A percentile compares a stretch with the other conserved stretches of the same genome.
Conservation (phyloP, 192 early-diverging fungal species). For the Podila clonocystis region DNA sequence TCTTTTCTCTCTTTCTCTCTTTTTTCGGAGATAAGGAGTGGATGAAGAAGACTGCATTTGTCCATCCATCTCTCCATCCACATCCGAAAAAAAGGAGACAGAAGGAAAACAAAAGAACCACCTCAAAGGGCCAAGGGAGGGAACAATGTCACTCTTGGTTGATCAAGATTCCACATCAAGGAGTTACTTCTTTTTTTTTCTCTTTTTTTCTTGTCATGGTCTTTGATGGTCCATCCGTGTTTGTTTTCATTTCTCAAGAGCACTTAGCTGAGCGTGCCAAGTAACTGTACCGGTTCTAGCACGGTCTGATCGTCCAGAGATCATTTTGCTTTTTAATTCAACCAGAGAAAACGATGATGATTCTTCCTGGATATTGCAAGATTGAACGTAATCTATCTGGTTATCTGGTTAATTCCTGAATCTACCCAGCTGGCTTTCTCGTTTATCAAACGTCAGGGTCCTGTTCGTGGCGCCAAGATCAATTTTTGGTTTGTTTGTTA, state of each 20-base stretch:
- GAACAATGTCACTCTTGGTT: background rate
- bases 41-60: no score
- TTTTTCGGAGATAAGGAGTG: no score
- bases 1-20: no score
- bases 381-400: no score
- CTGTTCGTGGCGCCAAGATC: background rate
- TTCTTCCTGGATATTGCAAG: no score
- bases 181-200: background rate
- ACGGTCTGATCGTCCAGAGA: background rate
- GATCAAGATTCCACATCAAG: slow-evolving; percentile 12
- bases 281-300: background rate
- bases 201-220: background rate
- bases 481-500: background rate
- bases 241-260: background rate
- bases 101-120: background rate
- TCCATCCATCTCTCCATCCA: no score
- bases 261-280: no score
- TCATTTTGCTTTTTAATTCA: background rate
- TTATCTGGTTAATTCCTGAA: no score
- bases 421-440: no score
- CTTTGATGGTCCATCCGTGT: background rate
- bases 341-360: no score
- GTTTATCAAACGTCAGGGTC: background rate
- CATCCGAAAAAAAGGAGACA: background rate
- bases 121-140: background rate